Base-by-base conservation (phyloP, 2,329 filamentous ascomycete genomes). In the Xylariaceae sp. region DNA sequence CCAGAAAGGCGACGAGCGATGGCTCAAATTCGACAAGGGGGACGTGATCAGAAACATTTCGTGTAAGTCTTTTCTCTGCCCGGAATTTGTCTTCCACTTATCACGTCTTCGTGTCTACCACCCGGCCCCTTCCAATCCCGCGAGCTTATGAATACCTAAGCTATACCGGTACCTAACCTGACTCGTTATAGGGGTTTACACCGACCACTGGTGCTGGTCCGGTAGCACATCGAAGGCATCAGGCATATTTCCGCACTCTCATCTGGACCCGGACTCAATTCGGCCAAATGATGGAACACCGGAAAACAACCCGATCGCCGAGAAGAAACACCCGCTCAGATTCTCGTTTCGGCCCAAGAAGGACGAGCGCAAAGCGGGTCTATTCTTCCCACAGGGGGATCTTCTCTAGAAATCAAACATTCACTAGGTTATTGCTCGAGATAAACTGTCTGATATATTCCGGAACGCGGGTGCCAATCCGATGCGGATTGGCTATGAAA, bases 21-120 rank as follows among this genome's bases (percentile, higher is more conserved):
- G 80, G 80, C 69, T 83, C n/a, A 75, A 71, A 58, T 81, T 88
- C 63, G 83, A 85, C 29, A 86, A 85, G 65, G 82, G 81, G 18
- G 85, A 88, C 58, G 74, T 77, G 2, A 85, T 87, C 15, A 83
- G 77, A 59, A 89, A 85, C 69, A 89, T 70, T 42, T 63, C 67
- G 40, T 69, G 68, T 69, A 57, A 63, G 68, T 63, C 15, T 12
- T 39, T 19, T 13, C 30, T 16, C 22, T 13, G 5, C 10, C 26
- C 9, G 18, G 26, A 26, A 26, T 8, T 12, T 12, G 13, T 18
- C 6, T 16, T 21, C 9, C 19, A 6, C 42, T 50, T 22, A 7
- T 19, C 32, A 46, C 29, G 48, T n/a, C 7, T 36, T 13, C 22
- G 15, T 4, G 32, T 7, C 9, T 37, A 37, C 15, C 13, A 26